phyloP scores from a whole-genome alignment of 2,329 filamentous ascomycete species.

The Aureobasidium sp. region DNA sequence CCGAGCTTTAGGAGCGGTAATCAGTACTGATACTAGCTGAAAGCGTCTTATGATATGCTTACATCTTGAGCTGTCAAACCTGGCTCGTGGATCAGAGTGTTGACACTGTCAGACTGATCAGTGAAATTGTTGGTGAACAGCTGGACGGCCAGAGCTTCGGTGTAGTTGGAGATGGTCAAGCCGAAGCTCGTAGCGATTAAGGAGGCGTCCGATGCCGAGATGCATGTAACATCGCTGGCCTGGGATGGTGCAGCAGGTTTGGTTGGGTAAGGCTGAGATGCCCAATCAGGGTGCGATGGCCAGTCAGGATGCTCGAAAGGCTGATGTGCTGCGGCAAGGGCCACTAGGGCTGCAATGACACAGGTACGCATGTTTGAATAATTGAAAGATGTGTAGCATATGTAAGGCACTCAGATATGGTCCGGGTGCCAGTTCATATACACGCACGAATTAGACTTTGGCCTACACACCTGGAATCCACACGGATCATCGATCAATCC shows the following conservation, averaged over 20 bases:
- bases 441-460: background rate
- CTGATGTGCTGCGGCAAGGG: background rate
- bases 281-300: background rate
- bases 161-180: constrained; percentile 25
- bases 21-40: too few relatives aligned
- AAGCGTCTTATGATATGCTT: background rate
- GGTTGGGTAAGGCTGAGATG: background rate
- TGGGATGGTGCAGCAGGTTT: background rate
- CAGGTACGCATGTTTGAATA: background rate
- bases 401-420: background rate
- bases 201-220: constrained; percentile 22
- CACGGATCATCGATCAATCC: background rate
- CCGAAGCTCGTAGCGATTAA: constrained; percentile 25
- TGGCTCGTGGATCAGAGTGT: constrained; percentile 23
- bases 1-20: background rate
- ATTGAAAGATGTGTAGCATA: background rate
- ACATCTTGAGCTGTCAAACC: background rate
- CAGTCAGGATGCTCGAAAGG: background rate
- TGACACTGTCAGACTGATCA: constrained; percentile 29
- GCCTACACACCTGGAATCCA: background rate
- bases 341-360: background rate
- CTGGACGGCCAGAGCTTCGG: constrained; percentile 21
- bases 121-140: constrained; percentile 23
- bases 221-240: constrained; percentile 16
- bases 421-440: background rate